Evolutionary conservation across 2,329 filamentous ascomycete species (phyloP).

Genomic region (Xenosphaeropsis pyriputrescens): DNA sequence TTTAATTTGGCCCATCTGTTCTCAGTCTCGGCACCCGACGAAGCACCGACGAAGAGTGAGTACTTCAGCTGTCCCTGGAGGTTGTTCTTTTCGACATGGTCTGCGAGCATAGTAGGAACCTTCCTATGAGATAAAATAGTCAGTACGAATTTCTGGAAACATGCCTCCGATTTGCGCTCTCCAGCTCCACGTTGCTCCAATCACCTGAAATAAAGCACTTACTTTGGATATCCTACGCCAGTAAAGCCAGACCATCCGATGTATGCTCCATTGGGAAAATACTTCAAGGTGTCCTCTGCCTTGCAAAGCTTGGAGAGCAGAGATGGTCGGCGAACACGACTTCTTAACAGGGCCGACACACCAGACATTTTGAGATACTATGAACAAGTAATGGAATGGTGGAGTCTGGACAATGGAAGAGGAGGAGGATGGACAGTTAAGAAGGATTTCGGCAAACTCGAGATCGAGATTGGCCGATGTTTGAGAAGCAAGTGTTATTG

Average conservation of each 20-base stretch:
- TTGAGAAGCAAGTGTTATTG: too few species aligned
- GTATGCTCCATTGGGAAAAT: slow-evolving; percentile 76
- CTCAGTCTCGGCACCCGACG: slow-evolving; percentile 72
- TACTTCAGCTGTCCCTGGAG: slow-evolving; percentile 77
- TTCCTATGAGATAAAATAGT: slow-evolving; percentile 35
- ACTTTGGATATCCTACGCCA: slow-evolving; percentile 82
- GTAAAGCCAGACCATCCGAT: slow-evolving; percentile 89
- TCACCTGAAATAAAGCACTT: slow-evolving; percentile 17
- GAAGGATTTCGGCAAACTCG: too few species aligned
- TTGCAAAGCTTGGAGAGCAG: slow-evolving; percentile 69
- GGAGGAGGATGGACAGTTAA: too few species aligned
- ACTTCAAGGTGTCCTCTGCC: slow-evolving; percentile 63
- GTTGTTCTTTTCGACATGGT: slow-evolving; percentile 78
- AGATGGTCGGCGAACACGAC: slow-evolving; percentile 59
- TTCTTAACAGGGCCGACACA: slow-evolving; percentile 42
- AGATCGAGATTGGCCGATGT: too few species aligned
- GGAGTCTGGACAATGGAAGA: too few species aligned
- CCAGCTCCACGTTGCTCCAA: background rate
- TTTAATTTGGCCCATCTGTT: slow-evolving; percentile 80
- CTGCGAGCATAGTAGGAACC: slow-evolving; percentile 69
- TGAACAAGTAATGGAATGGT: too few species aligned
- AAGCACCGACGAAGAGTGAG: slow-evolving; percentile 80
- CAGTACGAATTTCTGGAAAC: slow-evolving; percentile 5
- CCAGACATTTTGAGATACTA: too few species aligned
- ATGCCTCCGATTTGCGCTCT: slow-evolving; percentile 2